Base-by-base conservation (phyloP, 805 yeast genomes). In the Metahyphopichia silvanorum region DNA sequence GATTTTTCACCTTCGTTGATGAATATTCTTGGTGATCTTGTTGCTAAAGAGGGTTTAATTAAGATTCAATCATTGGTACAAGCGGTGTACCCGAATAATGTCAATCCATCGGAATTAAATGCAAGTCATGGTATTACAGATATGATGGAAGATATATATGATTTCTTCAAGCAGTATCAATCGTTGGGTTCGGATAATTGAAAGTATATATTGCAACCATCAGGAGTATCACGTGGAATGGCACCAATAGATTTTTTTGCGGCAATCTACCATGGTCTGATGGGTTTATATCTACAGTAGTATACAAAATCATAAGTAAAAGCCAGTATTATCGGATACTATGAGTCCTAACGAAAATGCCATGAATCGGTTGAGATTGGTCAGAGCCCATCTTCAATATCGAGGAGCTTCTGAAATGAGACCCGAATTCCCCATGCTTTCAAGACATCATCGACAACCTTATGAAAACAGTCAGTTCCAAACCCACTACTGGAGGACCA, bases 1-100 rank as follows among this genome's bases (percentile, higher is more conserved):
- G 96, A 91, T 44, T 91, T 88, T 52, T 80, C 94, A 6, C 85
- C 94, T 14, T 66, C 66, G 29, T 64, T 87, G 29, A 52, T 79
- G n/a, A 53, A 62, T n/a, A 63, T 78, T 0, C 60, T 88, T 38
- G 63, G 75, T 14, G 74, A 70, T 33, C 65, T 87, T 34, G 79
- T 86, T 16, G 77, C 76, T 25, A 82, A 81, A 48, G 87, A 85
- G 46, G 96, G 97, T 0, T 58, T 82, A 27, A 76, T 83, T 19
- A 88, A 86, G 57, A 76, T 87, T 25, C 79, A 78, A 41, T 82
- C 80, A 42, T 80, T 82, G 47, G 75, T 85, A 10, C 74, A 75
- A 33, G 89, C 86, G 2, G 69, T 76, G 28, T 85, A 79, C 53
- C 72, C 80, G 16, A 53, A 58, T 34, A 52, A 47, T 27, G 40